A percentile compares a stretch with the other conserved stretches of the same genome.
These are phyloP conservation scores for Parathielavia hyrcaniae DNA, from an alignment of 495 filamentous ascomycete genomes.

Conservation along the genomic window DNA sequence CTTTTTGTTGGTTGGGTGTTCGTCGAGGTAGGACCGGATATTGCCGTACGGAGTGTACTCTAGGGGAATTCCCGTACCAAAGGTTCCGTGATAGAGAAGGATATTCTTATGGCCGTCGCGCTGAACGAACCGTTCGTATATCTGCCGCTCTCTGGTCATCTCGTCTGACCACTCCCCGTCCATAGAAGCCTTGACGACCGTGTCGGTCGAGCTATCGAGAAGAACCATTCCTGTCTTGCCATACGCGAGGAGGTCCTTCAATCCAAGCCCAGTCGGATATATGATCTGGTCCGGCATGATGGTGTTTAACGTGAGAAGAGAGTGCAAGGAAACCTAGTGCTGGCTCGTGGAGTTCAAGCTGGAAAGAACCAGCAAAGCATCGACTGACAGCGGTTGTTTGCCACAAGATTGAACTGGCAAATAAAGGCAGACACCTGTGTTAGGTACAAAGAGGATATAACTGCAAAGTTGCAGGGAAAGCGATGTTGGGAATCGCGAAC, in stretches of 20 bases:
- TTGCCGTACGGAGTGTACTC: background rate
- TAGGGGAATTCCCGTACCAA: background rate
- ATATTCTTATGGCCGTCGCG: conserved; percentile 2
- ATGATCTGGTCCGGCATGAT: background rate
- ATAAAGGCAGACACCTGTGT: no score
- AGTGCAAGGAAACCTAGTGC: no score
- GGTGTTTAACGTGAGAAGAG: no score
- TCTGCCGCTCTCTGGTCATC: background rate
- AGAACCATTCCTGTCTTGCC: background rate
- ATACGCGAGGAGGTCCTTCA: conserved; percentile 5
- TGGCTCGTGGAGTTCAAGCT: no score
- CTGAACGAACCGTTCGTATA: conserved; percentile 5
- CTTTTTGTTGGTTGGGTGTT: background rate
- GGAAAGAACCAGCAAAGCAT: no score
- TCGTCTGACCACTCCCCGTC: background rate
- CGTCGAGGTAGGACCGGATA: background rate
- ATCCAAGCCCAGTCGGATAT: background rate
- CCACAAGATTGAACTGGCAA: no score
- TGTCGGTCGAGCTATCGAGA: background rate
- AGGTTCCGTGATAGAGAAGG: background rate
- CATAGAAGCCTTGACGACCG: background rate
- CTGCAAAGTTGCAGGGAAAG: no score
- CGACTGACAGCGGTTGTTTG: no score
- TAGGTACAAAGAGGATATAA: no score
- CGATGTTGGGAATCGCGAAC: no score